Percentiles rank a stretch among this genome's conserved stretches.
phyloP scores from a whole-genome alignment of 257 asterid genomes.

The Marsdenia floribunda region DNA sequence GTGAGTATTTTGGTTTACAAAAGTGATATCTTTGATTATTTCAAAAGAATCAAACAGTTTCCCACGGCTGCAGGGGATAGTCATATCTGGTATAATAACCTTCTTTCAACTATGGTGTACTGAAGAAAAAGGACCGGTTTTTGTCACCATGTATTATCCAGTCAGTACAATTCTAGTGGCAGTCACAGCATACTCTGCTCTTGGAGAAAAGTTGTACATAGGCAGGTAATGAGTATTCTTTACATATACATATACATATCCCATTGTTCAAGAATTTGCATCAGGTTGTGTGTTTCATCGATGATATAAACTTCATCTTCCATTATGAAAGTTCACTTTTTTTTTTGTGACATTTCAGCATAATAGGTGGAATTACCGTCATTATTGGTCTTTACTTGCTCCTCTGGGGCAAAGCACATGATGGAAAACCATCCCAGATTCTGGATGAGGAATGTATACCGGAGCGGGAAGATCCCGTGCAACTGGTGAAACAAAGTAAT shows the following conservation, averaged over 20 bases:
- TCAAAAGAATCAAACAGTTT: not conserved
- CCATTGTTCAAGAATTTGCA: not conserved
- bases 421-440: conserved; percentile 24
- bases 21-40: not conserved
- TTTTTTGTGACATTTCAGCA: conserved; percentile 29
- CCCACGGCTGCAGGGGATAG: conserved; percentile 47
- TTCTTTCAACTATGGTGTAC: conserved; percentile 64
- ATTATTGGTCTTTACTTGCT: conserved; percentile 61
- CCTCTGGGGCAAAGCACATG: conserved; percentile 71
- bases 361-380: conserved; percentile 55
- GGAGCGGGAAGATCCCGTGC: conserved; percentile 30
- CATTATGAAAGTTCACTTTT: not conserved
- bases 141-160: conserved; percentile 72
- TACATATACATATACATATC: too few relatives aligned
- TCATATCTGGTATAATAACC: conserved; percentile 51
- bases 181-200: conserved; percentile 44
- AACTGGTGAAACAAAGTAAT: conserved; percentile 11
- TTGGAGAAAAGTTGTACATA: conserved; percentile 55
- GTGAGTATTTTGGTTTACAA: conserved; percentile 3
- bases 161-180: conserved; percentile 57
- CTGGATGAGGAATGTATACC: conserved; percentile 21
- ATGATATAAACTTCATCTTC: not conserved
- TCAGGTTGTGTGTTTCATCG: not conserved
- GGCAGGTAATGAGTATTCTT: conserved; percentile 46
- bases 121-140: conserved; percentile 69